Evolutionary conservation across 1,284 basidiomycete species (phyloP).

Genomic region (Ustilago bromivora): DNA sequence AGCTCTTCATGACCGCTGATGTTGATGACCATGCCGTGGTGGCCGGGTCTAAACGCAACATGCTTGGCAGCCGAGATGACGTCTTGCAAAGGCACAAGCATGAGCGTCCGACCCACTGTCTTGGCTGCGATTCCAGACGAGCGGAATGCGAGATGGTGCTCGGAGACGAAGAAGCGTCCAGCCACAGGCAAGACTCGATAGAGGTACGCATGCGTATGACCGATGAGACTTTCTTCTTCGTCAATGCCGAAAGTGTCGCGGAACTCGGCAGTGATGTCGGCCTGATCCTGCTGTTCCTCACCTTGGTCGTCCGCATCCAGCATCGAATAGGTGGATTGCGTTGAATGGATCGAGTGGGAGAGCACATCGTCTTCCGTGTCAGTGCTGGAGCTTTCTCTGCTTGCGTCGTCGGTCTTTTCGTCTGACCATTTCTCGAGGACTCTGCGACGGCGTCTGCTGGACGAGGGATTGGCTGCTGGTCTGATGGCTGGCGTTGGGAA

Average conservation of each 20-base stretch:
- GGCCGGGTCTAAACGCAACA: constrained; percentile 87
- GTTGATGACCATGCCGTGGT: constrained; percentile 87
- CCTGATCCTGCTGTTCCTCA: constrained; percentile 16
- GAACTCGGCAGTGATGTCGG: constrained; percentile 33
- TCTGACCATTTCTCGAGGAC: constrained; percentile 49
- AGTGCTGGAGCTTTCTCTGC: constrained; percentile 30
- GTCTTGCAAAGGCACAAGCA: constrained; percentile 91
- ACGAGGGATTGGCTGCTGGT: background rate
- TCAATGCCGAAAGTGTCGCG: constrained; percentile 48
- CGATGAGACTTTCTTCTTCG: constrained; percentile 46
- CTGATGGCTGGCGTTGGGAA: background rate
- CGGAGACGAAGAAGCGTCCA: constrained; percentile 58
- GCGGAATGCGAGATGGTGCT: constrained; percentile 62
- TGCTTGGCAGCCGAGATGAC: constrained; percentile 85
- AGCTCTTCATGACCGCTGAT: constrained; percentile 95
- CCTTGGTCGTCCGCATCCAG: constrained; percentile 35
- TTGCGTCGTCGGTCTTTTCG: constrained; percentile 20
- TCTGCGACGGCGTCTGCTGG: constrained; percentile 22
- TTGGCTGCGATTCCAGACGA: constrained; percentile 57
- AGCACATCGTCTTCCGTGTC: constrained; percentile 39
- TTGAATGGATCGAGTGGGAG: constrained; percentile 35
- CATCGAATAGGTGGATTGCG: constrained; percentile 44
- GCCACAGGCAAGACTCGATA: constrained; percentile 59
- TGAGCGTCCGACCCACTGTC: constrained; percentile 74
- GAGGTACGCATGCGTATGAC: constrained; percentile 53